Conservation (phyloP, 768 basidiomycete species). For the Tulasnella sp. region DNA sequence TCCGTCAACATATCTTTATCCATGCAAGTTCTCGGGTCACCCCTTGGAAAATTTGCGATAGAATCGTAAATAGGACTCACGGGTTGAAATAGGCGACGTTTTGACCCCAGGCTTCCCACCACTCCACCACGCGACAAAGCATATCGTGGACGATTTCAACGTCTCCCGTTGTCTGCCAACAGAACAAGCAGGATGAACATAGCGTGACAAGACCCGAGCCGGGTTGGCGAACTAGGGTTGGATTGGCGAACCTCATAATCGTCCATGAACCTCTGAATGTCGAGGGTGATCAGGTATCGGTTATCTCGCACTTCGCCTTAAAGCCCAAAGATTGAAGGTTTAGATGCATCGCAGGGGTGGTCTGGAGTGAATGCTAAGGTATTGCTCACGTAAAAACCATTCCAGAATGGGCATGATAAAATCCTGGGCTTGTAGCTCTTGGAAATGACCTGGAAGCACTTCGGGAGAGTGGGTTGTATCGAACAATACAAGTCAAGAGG, state of each 20-base stretch:
- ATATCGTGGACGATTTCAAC: conserved; percentile 43
- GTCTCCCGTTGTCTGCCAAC: conserved; percentile 38
- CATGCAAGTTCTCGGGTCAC: too few species aligned
- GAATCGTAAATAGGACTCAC: conserved; percentile 31
- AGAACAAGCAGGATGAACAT: too few species aligned
- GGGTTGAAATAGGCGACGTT: conserved; percentile 33
- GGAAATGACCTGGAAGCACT: not conserved
- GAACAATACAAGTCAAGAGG: too few species aligned
- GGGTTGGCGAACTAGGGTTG: too few species aligned
- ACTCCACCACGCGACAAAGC: conserved; percentile 50
- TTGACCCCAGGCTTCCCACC: conserved; percentile 71
- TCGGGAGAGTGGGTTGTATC: too few species aligned
- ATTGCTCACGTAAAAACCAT: conserved; percentile 52
- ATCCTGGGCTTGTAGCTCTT: not conserved
- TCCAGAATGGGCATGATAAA: conserved; percentile 39
- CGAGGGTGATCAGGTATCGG: conserved; percentile 48
- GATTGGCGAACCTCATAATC: conserved; percentile 63
- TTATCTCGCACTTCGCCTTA: conserved; percentile 54
- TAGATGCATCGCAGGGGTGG: not conserved
- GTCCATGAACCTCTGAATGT: conserved; percentile 47
- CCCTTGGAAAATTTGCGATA: too few species aligned
- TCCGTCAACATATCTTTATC: conserved; percentile 14
- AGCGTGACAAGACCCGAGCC: too few species aligned
- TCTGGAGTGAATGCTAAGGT: too few species aligned
- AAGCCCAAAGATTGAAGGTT: not conserved